Base-by-base conservation (phyloP, 2,329 filamentous ascomycete genomes). In the Myriangium duriaei region DNA sequence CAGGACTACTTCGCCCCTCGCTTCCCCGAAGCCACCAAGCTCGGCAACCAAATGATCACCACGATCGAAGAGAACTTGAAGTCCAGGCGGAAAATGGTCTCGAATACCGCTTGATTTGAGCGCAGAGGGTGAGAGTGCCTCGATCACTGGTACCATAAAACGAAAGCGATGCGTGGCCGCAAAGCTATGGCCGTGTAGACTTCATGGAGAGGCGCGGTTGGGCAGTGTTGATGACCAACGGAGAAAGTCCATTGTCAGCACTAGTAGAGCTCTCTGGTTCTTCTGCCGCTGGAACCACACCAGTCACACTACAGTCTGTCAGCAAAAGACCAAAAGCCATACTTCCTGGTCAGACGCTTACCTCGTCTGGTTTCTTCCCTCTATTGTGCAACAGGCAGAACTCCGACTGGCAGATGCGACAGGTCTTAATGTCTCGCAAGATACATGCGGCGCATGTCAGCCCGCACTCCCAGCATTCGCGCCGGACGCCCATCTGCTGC, bases 1-100 rank as follows among this genome's bases (percentile, higher is more conserved):
- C 87, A 95, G 60, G 67, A 68, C 46, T 98, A 94, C 65, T 98
- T 98, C 59, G 77, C 86, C 56, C 85, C 86, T 2, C 68, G 88
- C 19, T 95, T 98, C 54, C 74, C 76, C 1, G 87, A 92, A 55
- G 91, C 91, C 4, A 84, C 79, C 37, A 76, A 79, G 50, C 67
- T 98, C 26, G 91, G 91, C 2, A 94, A 95, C 56, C 81, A 87
- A 57, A 98, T 98, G 91, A 92, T 98, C 61, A 86, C 80, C 67
- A 91, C 85, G 31, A 91, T 98, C 51, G 62, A 95, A 49, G 82
- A 88, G 62, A 88, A 84, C 58, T 81, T 79, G 30, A 51, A 47
- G 36, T 47, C 48, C 14, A 41, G 46, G 29, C 42, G 45, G 39
- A 31, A 28, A 18, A 13, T n/a, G 7, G 21, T 26, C 21, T 26